Evolutionary conservation across 306 rosid genomes (phyloP).

Genomic region (Ziziphus jujuba): DNA sequence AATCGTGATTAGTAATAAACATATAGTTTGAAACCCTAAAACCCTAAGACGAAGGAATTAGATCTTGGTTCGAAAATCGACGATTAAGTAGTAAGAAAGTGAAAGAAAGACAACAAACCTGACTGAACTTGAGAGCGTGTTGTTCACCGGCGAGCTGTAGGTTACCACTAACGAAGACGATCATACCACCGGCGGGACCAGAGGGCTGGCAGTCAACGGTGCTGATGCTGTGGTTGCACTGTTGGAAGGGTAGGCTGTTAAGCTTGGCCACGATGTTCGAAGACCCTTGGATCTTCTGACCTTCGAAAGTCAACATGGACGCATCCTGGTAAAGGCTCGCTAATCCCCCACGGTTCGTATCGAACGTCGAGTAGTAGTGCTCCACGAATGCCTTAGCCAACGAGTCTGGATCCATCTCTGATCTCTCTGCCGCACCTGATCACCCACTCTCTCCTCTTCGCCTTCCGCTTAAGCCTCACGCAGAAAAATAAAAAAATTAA

Average conservation of each 20-base stretch:
- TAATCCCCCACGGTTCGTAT: constrained; percentile 49
- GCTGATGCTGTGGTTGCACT: constrained; percentile 82
- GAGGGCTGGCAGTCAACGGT: constrained; percentile 93
- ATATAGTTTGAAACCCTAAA: neutral
- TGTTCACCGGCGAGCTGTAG: constrained; percentile 95
- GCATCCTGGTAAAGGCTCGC: constrained; percentile 63
- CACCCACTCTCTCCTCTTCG: neutral
- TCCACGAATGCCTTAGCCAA: constrained; percentile 85
- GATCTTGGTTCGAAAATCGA: neutral
- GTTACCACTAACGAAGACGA: constrained; percentile 88
- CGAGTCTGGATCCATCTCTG: constrained; percentile 80
- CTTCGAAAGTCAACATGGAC: constrained; percentile 92
- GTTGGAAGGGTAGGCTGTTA: constrained; percentile 81
- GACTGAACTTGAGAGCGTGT: constrained; percentile 91
- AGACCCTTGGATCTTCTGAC: constrained; percentile 83
- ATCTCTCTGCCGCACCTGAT: constrained; percentile 21
- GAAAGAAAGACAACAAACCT: constrained; percentile 39
- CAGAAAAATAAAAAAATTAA: too few species aligned
- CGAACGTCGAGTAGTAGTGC: constrained; percentile 81
- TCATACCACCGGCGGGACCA: constrained; percentile 74
- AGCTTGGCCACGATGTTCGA: constrained; percentile 78
- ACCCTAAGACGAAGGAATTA: neutral
- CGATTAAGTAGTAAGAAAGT: neutral
- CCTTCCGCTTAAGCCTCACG: constrained; percentile 24
- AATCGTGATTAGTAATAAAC: too few species aligned